Conservation (phyloP, 805 yeast genomes). For the Wickerhamomyces subpelliculosus region DNA sequence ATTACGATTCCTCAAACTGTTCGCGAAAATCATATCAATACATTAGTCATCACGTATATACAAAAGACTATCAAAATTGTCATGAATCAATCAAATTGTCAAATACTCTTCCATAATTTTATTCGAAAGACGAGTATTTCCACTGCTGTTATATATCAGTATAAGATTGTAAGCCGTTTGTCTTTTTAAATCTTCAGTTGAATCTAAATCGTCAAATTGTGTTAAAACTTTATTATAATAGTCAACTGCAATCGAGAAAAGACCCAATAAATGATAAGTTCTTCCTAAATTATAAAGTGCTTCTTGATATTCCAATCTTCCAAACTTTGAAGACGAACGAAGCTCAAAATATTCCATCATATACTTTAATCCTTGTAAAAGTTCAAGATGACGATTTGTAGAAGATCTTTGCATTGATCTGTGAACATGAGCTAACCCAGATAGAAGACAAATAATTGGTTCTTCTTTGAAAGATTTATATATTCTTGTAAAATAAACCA, state of each 20-base stretch:
- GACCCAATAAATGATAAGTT: slow-evolving; percentile 75
- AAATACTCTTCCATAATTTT: slow-evolving; percentile 60
- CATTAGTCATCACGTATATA: neutral
- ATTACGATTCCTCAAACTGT: no score
- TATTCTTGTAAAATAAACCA: slow-evolving; percentile 69
- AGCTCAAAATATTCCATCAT: slow-evolving; percentile 61
- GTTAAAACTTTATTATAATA: slow-evolving; percentile 66
- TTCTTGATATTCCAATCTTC: slow-evolving; percentile 57
- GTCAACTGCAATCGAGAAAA: slow-evolving; percentile 62
- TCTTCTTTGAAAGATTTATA: slow-evolving; percentile 63
- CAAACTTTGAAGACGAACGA: slow-evolving; percentile 31
- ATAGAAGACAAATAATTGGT: slow-evolving; percentile 67
- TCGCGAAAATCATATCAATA: neutral
- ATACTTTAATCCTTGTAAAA: slow-evolving; percentile 80
- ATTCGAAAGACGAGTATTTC: slow-evolving; percentile 61
- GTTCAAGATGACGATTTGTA: slow-evolving; percentile 76
- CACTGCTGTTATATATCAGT: slow-evolving; percentile 67
- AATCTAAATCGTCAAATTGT: slow-evolving; percentile 30
- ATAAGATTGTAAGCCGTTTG: slow-evolving; percentile 86
- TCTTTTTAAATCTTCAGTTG: slow-evolving; percentile 51
- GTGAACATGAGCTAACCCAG: slow-evolving; percentile 79
- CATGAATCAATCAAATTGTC: slow-evolving; percentile 11
- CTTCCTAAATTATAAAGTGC: slow-evolving; percentile 79
- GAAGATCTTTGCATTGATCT: slow-evolving; percentile 89
- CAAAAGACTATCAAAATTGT: neutral